Percentiles rank a stretch among this genome's conserved stretches.
These are phyloP conservation scores for Parascedosporium putredinis DNA, from an alignment of 2,329 filamentous ascomycete species.

Conservation along the genomic window DNA sequence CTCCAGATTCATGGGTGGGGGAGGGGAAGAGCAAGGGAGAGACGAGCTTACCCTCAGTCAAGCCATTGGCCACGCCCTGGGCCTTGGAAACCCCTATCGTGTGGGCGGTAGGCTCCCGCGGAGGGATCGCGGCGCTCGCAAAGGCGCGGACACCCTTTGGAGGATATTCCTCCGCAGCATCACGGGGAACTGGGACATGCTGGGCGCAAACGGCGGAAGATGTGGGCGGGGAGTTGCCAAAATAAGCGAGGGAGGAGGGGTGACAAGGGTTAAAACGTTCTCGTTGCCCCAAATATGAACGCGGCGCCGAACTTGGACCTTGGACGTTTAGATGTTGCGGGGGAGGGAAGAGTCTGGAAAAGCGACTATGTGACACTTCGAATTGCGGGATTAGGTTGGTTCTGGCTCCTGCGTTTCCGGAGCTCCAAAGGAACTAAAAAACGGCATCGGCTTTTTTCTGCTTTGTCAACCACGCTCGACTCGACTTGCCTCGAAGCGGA, in stretches of 20 bases:
- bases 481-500: no score
- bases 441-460: no score
- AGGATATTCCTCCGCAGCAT: slow-evolving; percentile 2
- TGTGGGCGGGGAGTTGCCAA: not conserved
- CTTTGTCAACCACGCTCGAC: no score
- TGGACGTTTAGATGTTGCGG: no score
- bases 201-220: not conserved
- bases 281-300: no score
- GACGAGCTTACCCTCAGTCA: slow-evolving; percentile 63
- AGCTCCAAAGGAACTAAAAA: no score
- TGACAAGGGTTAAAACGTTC: no score
- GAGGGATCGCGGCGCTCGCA: slow-evolving; percentile 48
- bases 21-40: not conserved
- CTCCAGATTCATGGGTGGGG: no score
- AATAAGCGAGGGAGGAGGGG: not conserved
- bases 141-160: slow-evolving; percentile 57
- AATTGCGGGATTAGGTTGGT: no score
- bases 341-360: no score
- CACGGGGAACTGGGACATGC: not conserved
- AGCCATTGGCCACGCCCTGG: slow-evolving; percentile 66
- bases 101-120: slow-evolving; percentile 40
- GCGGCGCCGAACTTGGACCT: not conserved
- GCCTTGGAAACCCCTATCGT: slow-evolving; percentile 66
- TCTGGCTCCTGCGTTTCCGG: no score
- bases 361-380: no score